These are phyloP conservation scores for Metschnikowia bowlesiae DNA, from an alignment of 805 yeast genomes.

Conservation along the genomic window DNA sequence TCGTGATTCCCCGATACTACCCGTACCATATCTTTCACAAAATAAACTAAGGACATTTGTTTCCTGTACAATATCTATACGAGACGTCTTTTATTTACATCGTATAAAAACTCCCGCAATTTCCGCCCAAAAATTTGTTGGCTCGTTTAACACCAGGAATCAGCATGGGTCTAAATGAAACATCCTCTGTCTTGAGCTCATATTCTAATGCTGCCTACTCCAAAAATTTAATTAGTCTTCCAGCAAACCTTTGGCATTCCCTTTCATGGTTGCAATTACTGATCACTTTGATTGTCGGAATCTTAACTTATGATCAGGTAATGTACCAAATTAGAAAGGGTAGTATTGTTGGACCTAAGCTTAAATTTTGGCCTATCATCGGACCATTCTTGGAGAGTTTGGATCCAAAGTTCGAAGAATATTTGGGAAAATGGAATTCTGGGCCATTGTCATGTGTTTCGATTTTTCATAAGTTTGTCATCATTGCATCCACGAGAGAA, in stretches of 20 bases:
- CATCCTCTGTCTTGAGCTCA: not conserved
- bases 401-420: constrained; percentile 94
- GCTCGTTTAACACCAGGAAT: not conserved
- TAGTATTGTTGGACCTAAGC: constrained; percentile 81
- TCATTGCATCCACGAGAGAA: constrained; percentile 29
- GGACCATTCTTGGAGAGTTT: constrained; percentile 94
- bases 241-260: constrained; percentile 9
- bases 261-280: constrained; percentile 54
- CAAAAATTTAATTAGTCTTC: not conserved
- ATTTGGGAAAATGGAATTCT: constrained; percentile 87
- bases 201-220: not conserved
- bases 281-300: constrained; percentile 43
- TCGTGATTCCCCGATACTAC: not conserved
- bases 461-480: constrained; percentile 95
- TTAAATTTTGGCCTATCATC: constrained; percentile 88
- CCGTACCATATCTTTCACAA: not conserved
- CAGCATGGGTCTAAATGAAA: constrained; percentile 1
- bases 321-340: constrained; percentile 79
- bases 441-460: constrained; percentile 96
- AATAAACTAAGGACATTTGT: not conserved
- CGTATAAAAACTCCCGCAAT: constrained; percentile 3
- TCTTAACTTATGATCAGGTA: constrained; percentile 68
- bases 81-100: constrained; percentile 3
- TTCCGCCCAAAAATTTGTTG: constrained; percentile 1
- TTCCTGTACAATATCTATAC: not conserved